Conservation (phyloP, 768 basidiomycete genomes). For the Amyloporia xantha region DNA sequence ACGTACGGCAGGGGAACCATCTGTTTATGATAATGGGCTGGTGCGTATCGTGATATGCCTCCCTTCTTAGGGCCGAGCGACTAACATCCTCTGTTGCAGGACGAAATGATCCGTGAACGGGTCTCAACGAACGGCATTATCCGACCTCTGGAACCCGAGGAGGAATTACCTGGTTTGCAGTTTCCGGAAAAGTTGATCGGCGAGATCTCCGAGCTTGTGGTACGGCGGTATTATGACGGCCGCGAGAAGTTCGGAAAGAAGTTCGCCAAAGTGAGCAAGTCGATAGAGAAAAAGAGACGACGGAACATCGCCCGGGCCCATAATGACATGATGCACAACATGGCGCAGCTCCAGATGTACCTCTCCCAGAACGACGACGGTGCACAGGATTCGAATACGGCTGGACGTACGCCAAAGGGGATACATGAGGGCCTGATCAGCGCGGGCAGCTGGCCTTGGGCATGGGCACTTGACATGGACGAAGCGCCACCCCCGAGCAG, state of each 20-base stretch:
- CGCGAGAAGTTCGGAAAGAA: slow-evolving; percentile 57
- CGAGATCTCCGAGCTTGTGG: slow-evolving; percentile 62
- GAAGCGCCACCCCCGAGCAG: slow-evolving; percentile 90
- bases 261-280: slow-evolving; percentile 48
- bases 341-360: slow-evolving; percentile 39
- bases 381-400: slow-evolving; percentile 6
- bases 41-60: slow-evolving; percentile 28
- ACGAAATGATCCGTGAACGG: slow-evolving; percentile 86
- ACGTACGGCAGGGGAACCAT: slow-evolving; percentile 53
- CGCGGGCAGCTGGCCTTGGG: slow-evolving; percentile 67
- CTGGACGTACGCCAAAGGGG: slow-evolving; percentile 13
- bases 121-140: slow-evolving; percentile 77
- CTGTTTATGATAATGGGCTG: slow-evolving; percentile 45
- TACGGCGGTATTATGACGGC: slow-evolving; percentile 71
- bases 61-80: too few species aligned
- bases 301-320: slow-evolving; percentile 59
- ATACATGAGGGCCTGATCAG: slow-evolving; percentile 29
- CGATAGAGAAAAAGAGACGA: slow-evolving; percentile 60
- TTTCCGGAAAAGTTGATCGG: slow-evolving; percentile 66
- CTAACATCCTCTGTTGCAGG: too few species aligned
- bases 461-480: slow-evolving; percentile 74
- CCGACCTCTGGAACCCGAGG: slow-evolving; percentile 71
- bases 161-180: slow-evolving; percentile 57
- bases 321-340: slow-evolving; percentile 51
- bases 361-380: slow-evolving; percentile 23